Evolutionary conservation across 768 basidiomycete species (phyloP).

Genomic region (Russula brevipes): DNA sequence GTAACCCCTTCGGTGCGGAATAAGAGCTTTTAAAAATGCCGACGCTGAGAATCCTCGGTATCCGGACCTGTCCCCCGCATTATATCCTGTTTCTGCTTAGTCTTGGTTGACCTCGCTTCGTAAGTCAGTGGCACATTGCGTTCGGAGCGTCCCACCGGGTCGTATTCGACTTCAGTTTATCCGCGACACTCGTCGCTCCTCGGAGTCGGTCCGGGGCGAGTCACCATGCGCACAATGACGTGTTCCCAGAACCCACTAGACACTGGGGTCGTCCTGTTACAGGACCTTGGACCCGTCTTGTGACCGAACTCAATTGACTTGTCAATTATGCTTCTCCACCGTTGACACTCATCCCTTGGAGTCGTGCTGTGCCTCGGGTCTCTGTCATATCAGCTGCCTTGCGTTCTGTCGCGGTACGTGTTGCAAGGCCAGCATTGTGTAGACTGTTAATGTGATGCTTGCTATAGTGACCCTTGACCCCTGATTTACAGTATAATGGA

Average conservation of each 20-base stretch:
- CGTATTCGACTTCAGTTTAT: neutral
- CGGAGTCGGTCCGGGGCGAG: neutral
- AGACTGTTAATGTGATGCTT: neutral
- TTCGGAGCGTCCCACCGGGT: neutral
- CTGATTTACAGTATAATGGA: neutral
- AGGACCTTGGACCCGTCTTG: neutral
- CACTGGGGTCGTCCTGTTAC: too few relatives aligned
- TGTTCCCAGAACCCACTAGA: neutral
- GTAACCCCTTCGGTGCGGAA: neutral
- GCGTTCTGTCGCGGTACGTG: neutral
- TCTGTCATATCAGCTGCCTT: neutral
- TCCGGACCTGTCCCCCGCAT: neutral
- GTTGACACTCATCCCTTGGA: neutral
- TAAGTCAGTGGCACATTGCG: neutral
- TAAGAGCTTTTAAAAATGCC: neutral
- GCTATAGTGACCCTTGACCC: neutral
- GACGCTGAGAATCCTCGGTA: neutral
- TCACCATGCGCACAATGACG: slow-evolving; percentile 6
- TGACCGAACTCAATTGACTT: slow-evolving; percentile 3
- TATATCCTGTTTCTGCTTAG: neutral
- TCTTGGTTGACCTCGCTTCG: neutral
- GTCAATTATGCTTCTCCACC: neutral
- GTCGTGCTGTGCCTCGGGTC: neutral
- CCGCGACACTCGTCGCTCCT: neutral
- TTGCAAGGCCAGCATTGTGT: neutral